Evolutionary conservation across 2,329 filamentous ascomycete genomes (phyloP), one percentile per base, ranked within the genome.

Genomic region (Verticillium nonalfalfae): DNA sequence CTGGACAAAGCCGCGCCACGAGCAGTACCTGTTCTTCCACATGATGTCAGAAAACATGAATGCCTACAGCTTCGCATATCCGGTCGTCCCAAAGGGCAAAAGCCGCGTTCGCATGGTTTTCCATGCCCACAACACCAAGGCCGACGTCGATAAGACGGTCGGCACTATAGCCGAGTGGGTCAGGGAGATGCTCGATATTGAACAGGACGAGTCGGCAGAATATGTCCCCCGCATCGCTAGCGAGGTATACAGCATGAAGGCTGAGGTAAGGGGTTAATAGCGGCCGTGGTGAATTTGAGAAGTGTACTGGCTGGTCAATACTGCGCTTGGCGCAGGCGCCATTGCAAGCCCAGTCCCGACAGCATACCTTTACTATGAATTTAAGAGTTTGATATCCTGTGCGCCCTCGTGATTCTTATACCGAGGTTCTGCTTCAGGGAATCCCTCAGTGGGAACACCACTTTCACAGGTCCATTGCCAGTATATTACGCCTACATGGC

Each of bases 81-180:
- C 77, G 1, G 74, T 74, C 4, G 78, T 80, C 4, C 75, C 76
- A 1, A 66, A 68, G 52, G 76, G 76, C 0, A 69, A 72, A 21
- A 69, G 69, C 56, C 69, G 78, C n/a, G 67, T 80, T 4, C 69
- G 76, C 31, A 62, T 80, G 1, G 72, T 74, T 18, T 63, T 80
- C 36, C 76, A 80, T 64, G 76, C 76, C 3, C 69, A 68, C 7
- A 78, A 79, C 59, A 78, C 75, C 2, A 62, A 68, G 15, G 68
- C 65, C 1, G 66, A 80, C 57, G 66, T 78, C 6, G 60, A 70
- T 36, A 66, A 39, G 2, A 26, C 65, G n/a, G 59, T 56, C 2
- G 52, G 18, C 26, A 21, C 59, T 4, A 59, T 66, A 1, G 63
- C 58, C 18, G 40, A 58, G 2, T 68, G 60, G 59, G 63, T 59